Evolutionary conservation across 2,329 filamentous ascomycete species (phyloP).

Genomic region (Xylariaceae sp.): DNA sequence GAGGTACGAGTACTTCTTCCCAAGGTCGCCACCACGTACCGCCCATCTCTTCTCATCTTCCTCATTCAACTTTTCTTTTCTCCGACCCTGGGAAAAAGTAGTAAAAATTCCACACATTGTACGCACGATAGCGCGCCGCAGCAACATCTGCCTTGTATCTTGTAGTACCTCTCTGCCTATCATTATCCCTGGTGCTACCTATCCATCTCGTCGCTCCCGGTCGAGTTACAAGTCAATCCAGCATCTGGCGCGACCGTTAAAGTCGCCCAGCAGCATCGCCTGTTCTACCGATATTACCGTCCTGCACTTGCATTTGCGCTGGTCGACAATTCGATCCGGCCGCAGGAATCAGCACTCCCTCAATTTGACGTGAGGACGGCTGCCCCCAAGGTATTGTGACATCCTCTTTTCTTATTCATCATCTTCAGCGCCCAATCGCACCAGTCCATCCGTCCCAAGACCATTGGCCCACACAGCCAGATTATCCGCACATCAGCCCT

Average conservation of each 20-base stretch:
- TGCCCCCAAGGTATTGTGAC: not conserved
- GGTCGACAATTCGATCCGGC: not conserved
- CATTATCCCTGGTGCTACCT: not conserved
- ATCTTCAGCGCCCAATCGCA: not conserved
- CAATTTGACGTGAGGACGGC: not conserved
- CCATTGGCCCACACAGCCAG: not conserved
- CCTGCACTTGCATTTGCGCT: not conserved
- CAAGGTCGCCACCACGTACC: slow-evolving; percentile 14
- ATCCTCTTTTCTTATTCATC: not conserved
- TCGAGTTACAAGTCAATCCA: not conserved
- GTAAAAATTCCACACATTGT: not conserved
- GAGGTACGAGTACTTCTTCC: slow-evolving; percentile 8
- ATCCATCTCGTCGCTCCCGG: not conserved
- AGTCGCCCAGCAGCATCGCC: not conserved
- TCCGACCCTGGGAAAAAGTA: not conserved
- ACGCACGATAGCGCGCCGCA: not conserved
- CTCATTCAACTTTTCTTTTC: not conserved
- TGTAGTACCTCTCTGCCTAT: not conserved
- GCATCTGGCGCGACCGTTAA: not conserved
- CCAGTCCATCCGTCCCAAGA: slow-evolving; percentile 1
- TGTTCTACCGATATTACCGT: not conserved
- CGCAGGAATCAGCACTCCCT: too few relatives aligned
- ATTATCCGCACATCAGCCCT: not conserved
- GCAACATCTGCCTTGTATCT: not conserved
- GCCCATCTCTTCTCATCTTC: slow-evolving; percentile 1